Evolutionary conservation across 352 stramenopile species (phyloP).

Genomic region (Thalassiosira exigua): DNA sequence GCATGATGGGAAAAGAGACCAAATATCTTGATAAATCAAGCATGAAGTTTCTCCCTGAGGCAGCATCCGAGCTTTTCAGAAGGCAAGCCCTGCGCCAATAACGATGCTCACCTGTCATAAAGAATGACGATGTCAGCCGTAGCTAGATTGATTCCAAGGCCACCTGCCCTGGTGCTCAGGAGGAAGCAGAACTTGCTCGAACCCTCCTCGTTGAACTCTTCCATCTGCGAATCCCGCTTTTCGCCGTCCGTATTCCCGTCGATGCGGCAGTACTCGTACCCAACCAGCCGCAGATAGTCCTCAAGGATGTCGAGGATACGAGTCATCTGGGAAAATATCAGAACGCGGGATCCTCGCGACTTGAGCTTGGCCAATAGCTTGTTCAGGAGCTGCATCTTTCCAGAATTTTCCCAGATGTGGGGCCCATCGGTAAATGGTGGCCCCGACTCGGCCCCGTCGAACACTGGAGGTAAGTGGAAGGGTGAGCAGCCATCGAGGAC

Average conservation of each 20-base stretch:
- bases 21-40: too few relatives aligned
- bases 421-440: conserved; percentile 90
- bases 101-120: conserved; percentile 88
- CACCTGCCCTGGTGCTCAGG: conserved; percentile 93
- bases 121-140: conserved; percentile 99
- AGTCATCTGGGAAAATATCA: conserved; percentile 88
- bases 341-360: conserved; percentile 78
- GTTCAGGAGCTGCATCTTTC: conserved; percentile 97
- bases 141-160: conserved; percentile 97
- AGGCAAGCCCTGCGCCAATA: too few relatives aligned
- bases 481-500: conserved; percentile 94
- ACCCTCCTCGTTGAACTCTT: conserved; percentile 93
- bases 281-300: conserved; percentile 93
- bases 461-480: too few relatives aligned
- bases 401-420: conserved; percentile 96
- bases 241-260: conserved; percentile 91
- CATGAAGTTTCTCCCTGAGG: too few relatives aligned
- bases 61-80: too few relatives aligned
- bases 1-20: too few relatives aligned
- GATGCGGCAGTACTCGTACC: conserved; percentile 93
- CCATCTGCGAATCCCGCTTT: conserved; percentile 93
- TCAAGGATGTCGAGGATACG: conserved; percentile 96
- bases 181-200: conserved; percentile 97
- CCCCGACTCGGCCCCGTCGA: conserved; percentile 96
- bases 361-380: conserved; percentile 87